phyloP scores from a whole-genome alignment of 257 asterid species.

The Fraxinus americana region DNA sequence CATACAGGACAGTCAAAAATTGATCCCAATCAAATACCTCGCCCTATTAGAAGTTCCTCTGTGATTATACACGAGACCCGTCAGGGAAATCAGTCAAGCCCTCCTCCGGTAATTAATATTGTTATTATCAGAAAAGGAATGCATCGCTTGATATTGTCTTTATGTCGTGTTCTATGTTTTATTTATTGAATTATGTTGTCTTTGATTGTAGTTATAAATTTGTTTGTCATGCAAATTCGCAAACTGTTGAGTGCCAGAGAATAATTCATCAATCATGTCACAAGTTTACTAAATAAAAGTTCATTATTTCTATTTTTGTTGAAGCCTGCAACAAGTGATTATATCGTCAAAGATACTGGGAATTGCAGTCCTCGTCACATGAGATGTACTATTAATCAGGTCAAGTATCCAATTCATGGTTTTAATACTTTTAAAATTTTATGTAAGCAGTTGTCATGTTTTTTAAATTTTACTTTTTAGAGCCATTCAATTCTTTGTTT shows the following conservation, averaged over 20 bases:
- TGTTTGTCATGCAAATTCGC: constrained; percentile 24
- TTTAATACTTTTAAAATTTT: background rate
- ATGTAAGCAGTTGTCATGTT: background rate
- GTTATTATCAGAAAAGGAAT: background rate
- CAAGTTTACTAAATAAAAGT: constrained; percentile 1
- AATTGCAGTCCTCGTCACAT: constrained; percentile 99
- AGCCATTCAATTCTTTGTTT: constrained; percentile 13
- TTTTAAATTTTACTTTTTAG: constrained; percentile 9
- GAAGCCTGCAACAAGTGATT: constrained; percentile 97
- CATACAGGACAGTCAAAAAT: constrained; percentile 87
- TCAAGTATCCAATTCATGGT: constrained; percentile 26
- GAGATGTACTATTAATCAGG: constrained; percentile 98
- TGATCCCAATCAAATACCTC: constrained; percentile 98
- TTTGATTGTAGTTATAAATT: constrained; percentile 19
- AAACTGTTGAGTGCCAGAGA: constrained; percentile 20
- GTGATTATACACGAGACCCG: constrained; percentile 89
- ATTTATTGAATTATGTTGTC: constrained; percentile 3
- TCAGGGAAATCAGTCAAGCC: constrained; percentile 91
- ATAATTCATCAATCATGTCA: background rate
- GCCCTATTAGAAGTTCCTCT: constrained; percentile 65
- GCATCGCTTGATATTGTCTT: background rate
- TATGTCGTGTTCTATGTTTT: background rate
- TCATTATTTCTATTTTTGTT: constrained; percentile 26
- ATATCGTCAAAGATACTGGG: constrained; percentile 91
- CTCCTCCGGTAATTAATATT: constrained; percentile 78